These are phyloP conservation scores for Boehmeria nivea DNA, from an alignment of 306 rosid genomes.

Conservation along the genomic window DNA sequence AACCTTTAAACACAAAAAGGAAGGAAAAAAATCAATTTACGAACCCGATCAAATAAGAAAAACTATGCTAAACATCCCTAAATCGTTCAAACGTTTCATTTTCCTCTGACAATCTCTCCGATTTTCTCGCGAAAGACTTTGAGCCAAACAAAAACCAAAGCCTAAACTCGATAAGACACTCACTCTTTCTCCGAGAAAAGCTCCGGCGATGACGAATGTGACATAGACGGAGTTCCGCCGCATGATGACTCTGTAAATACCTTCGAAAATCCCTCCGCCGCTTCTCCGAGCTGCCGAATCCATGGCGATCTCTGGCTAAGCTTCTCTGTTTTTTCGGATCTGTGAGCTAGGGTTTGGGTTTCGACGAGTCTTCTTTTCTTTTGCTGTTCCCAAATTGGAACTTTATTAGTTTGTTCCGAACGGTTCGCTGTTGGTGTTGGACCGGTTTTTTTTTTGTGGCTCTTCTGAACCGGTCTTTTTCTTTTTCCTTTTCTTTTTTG, in stretches of 20 bases:
- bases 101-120: slow-evolving; percentile 4
- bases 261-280: slow-evolving; percentile 73
- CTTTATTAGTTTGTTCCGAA: too few species aligned
- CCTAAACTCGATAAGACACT: too few species aligned
- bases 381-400: too few species aligned
- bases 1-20: too few species aligned
- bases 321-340: slow-evolving; percentile 17
- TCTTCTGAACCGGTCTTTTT: too few species aligned
- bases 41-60: too few species aligned
- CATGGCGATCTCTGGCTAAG: slow-evolving; percentile 34
- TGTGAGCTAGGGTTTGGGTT: slow-evolving; percentile 21
- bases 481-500: too few species aligned
- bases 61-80: too few species aligned
- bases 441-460: too few species aligned
- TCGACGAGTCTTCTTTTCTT: not conserved
- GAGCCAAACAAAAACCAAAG: not conserved
- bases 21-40: too few species aligned
- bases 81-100: not conserved
- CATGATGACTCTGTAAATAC: slow-evolving; percentile 71
- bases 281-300: slow-evolving; percentile 49
- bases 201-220: slow-evolving; percentile 84
- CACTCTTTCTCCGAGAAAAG: slow-evolving; percentile 92
- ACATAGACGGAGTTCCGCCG: slow-evolving; percentile 88
- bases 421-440: too few species aligned
- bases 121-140: not conserved